These are phyloP conservation scores for Acacia melanoxylon DNA, from an alignment of 306 rosid genomes.

Conservation along the genomic window DNA sequence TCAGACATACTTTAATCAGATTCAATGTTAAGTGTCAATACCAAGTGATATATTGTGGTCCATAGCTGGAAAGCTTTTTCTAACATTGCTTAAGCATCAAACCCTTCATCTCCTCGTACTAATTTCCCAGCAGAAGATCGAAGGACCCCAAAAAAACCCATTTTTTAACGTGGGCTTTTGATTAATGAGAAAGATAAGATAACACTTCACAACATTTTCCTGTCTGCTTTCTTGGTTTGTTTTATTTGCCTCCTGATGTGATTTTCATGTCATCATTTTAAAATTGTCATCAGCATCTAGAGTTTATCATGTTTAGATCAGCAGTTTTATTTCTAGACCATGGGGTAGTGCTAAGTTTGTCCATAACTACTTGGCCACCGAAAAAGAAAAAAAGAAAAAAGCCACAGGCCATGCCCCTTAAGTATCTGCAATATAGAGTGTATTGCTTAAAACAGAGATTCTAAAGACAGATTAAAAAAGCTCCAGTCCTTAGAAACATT, in stretches of 20 bases:
- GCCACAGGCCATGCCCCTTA: background rate
- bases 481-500: background rate
- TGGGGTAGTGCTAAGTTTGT: background rate
- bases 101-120: background rate
- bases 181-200: background rate
- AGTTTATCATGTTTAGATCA: background rate
- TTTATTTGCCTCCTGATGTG: slow-evolving; percentile 4
- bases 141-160: background rate
- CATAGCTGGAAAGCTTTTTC: background rate
- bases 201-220: background rate
- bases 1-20: slow-evolving; percentile 21
- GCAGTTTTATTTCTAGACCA: background rate
- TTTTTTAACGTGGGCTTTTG: background rate
- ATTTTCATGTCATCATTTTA: slow-evolving; percentile 1
- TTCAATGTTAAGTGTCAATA: slow-evolving; percentile 19
- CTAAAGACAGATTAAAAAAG: slow-evolving; percentile 4
- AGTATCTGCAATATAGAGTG: background rate
- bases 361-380: background rate
- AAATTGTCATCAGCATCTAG: background rate
- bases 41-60: slow-evolving; percentile 9
- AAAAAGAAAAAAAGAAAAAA: no score
- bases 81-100: background rate
- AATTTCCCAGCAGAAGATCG: slow-evolving; percentile 6
- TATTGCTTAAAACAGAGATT: slow-evolving; percentile 5
- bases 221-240: slow-evolving; percentile 1